Percentiles rank a stretch among this genome's conserved stretches.
phyloP scores from a whole-genome alignment of 306 rosid species.

The Trifolium pratense region DNA sequence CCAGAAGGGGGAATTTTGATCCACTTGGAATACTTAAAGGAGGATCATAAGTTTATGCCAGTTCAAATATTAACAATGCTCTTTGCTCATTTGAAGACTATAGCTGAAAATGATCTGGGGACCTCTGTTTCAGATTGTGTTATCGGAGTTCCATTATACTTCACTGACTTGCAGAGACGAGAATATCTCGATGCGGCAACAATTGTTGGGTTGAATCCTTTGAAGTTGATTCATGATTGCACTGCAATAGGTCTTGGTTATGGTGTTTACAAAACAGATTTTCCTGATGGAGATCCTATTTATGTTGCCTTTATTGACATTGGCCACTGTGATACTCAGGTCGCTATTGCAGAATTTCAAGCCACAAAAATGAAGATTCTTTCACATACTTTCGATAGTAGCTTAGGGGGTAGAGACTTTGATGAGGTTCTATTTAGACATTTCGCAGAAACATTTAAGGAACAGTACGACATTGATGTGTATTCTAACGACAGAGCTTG shows the following conservation, averaged over 20 bases:
- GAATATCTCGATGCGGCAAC: slow-evolving; percentile 75
- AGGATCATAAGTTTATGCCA: slow-evolving; percentile 60
- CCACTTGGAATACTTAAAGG: slow-evolving; percentile 66
- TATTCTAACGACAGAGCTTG: slow-evolving; percentile 73
- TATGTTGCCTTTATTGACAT: slow-evolving; percentile 76
- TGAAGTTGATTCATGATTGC: slow-evolving; percentile 89
- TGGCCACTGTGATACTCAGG: slow-evolving; percentile 91
- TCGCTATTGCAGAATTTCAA: slow-evolving; percentile 70
- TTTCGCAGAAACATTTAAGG: slow-evolving; percentile 69
- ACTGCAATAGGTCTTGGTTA: slow-evolving; percentile 90
- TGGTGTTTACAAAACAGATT: slow-evolving; percentile 80
- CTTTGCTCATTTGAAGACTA: slow-evolving; percentile 73
- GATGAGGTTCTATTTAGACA: slow-evolving; percentile 77
- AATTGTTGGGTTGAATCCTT: slow-evolving; percentile 84
- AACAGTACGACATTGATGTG: slow-evolving; percentile 70
- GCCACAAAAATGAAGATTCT: slow-evolving; percentile 70
- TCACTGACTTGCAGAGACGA: slow-evolving; percentile 85
- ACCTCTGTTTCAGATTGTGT: slow-evolving; percentile 75
- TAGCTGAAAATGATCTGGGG: slow-evolving; percentile 67
- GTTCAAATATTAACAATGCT: slow-evolving; percentile 90
- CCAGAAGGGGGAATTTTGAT: slow-evolving; percentile 75
- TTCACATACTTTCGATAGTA: slow-evolving; percentile 72
- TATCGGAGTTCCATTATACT: slow-evolving; percentile 87
- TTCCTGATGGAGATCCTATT: slow-evolving; percentile 47
- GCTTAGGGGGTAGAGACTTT: slow-evolving; percentile 84